Evolutionary conservation across 495 filamentous ascomycete species (phyloP).

Genomic region (Diplogelasinospora grovesii): DNA sequence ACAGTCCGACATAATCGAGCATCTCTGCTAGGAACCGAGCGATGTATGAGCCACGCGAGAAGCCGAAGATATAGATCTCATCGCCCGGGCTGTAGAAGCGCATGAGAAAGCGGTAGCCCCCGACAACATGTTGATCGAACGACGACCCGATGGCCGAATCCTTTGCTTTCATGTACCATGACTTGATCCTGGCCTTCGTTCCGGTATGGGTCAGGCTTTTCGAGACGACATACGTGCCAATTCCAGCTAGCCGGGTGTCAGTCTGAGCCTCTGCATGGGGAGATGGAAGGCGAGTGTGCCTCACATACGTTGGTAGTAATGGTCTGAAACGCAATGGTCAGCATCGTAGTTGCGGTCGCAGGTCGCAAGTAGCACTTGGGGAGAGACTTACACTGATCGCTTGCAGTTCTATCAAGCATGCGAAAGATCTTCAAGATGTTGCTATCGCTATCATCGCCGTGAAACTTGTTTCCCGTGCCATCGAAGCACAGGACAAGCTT

Average conservation of each 20-base stretch:
- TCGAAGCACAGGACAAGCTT: conserved; percentile 80
- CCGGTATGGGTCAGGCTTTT: conserved; percentile 61
- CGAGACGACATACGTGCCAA: conserved; percentile 76
- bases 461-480: conserved; percentile 84
- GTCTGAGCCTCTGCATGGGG: conserved; percentile 1
- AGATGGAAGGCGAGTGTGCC: too few relatives aligned
- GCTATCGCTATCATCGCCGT: conserved; percentile 72
- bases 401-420: conserved; percentile 50
- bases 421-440: conserved; percentile 85
- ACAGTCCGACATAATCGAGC: conserved; percentile 75
- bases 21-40: conserved; percentile 82
- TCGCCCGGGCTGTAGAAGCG: conserved; percentile 74
- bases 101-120: conserved; percentile 85
- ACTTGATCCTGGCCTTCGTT: conserved; percentile 56
- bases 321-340: conserved; percentile 35
- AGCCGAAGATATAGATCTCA: conserved; percentile 78
- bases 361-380: not conserved
- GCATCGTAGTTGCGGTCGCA: too few relatives aligned
- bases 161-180: conserved; percentile 75
- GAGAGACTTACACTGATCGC: conserved; percentile 41
- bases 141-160: conserved; percentile 79
- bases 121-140: conserved; percentile 78
- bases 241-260: conserved; percentile 53
- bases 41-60: conserved; percentile 81
- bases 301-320: conserved; percentile 62